Conservation (phyloP, 345 rosid genomes). For the Crucihimalaya himalaica region DNA sequence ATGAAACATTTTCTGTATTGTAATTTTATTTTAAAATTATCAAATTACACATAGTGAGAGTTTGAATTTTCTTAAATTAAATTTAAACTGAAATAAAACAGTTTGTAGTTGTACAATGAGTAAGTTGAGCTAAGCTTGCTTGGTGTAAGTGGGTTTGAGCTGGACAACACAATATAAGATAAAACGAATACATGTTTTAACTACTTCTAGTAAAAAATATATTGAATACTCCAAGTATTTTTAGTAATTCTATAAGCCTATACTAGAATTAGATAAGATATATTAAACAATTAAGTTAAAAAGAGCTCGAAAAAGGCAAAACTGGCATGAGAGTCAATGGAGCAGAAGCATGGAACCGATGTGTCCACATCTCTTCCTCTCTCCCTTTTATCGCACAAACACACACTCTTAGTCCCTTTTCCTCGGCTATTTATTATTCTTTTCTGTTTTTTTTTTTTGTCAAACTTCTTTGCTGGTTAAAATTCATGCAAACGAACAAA, state of each 20-base stretch:
- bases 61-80: background rate
- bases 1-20: background rate
- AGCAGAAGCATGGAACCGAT: constrained; percentile 58
- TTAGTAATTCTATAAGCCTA: constrained; percentile 30
- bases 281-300: constrained; percentile 7
- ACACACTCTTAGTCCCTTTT: constrained; percentile 39
- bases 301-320: constrained; percentile 39
- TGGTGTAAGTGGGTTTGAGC: constrained; percentile 35
- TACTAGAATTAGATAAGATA: background rate
- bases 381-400: constrained; percentile 42
- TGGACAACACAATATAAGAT: constrained; percentile 34
- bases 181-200: constrained; percentile 24
- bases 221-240: constrained; percentile 23
- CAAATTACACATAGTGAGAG: background rate
- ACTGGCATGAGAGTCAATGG: constrained; percentile 45
- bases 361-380: constrained; percentile 61
- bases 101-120: background rate
- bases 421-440: background rate
- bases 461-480: background rate
- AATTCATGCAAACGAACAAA: background rate
- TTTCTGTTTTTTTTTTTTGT: background rate
- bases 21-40: background rate
- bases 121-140: background rate
- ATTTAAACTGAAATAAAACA: background rate
- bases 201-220: constrained; percentile 33